phyloP scores from a whole-genome alignment of 2,329 filamentous ascomycete species.

The Arthroderma uncinatum region DNA sequence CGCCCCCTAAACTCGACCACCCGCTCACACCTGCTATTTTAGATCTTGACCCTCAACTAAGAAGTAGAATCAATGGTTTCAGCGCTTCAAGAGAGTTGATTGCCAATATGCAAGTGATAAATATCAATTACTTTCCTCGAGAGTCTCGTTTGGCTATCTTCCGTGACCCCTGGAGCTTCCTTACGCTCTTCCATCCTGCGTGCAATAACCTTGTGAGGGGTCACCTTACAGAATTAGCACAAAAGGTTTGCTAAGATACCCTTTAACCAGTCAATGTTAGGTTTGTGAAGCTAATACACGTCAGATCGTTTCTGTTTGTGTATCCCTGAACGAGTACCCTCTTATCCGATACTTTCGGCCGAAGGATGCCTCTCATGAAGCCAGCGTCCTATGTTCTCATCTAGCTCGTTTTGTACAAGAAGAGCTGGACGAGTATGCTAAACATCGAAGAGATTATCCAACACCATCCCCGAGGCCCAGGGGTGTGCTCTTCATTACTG shows the following conservation, averaged over 20 bases:
- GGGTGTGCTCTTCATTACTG: slow-evolving; percentile 73
- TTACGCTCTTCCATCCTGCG: slow-evolving; percentile 75
- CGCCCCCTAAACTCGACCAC: neutral
- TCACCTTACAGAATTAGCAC: slow-evolving; percentile 75
- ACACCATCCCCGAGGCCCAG: slow-evolving; percentile 61
- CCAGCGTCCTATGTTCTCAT: slow-evolving; percentile 73
- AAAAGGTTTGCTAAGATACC: slow-evolving; percentile 54
- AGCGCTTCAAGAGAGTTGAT: slow-evolving; percentile 60
- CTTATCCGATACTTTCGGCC: slow-evolving; percentile 86
- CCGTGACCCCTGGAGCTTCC: slow-evolving; percentile 90
- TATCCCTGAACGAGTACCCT: slow-evolving; percentile 86
- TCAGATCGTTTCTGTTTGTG: slow-evolving; percentile 75
- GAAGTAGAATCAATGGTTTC: slow-evolving; percentile 63
- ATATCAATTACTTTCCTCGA: slow-evolving; percentile 78
- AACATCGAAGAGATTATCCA: slow-evolving; percentile 75
- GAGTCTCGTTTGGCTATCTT: slow-evolving; percentile 90
- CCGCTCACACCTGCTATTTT: slow-evolving; percentile 18
- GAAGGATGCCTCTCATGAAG: slow-evolving; percentile 65
- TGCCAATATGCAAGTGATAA: slow-evolving; percentile 67
- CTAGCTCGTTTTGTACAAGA: slow-evolving; percentile 84
- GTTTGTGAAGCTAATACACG: slow-evolving; percentile 12
- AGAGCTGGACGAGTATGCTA: slow-evolving; percentile 78
- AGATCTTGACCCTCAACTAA: slow-evolving; percentile 58
- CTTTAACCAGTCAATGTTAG: slow-evolving; percentile 14
- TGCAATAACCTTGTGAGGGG: slow-evolving; percentile 74